Evolutionary conservation across 106 monocot species (phyloP).

Genomic region (Cymbidium sinense): DNA sequence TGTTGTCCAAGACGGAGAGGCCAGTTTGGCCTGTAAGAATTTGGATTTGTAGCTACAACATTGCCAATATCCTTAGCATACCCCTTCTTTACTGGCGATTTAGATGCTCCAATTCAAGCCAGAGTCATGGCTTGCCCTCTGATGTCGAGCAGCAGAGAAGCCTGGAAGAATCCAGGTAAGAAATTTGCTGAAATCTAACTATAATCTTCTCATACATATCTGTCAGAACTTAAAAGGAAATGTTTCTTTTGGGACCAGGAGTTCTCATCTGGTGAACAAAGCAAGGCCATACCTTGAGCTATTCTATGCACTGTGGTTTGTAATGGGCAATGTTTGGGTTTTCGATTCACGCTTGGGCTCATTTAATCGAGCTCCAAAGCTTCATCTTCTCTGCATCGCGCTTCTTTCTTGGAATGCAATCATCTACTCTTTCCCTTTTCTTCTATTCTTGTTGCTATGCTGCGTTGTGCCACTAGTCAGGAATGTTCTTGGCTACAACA

Average conservation of each 20-base stretch:
- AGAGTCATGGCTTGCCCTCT: neutral
- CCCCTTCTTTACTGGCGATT: slow-evolving; percentile 74
- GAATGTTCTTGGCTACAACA: slow-evolving; percentile 66
- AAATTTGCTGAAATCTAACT: neutral
- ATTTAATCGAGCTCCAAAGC: slow-evolving; percentile 39
- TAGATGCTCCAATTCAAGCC: slow-evolving; percentile 11
- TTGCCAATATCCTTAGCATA: slow-evolving; percentile 62
- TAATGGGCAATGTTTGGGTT: slow-evolving; percentile 93
- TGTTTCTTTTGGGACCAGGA: slow-evolving; percentile 12
- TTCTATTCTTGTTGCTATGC: slow-evolving; percentile 77
- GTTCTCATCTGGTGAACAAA: slow-evolving; percentile 55
- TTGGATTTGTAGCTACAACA: slow-evolving; percentile 65
- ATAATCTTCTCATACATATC: neutral
- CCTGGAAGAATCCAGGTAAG: slow-evolving; percentile 46
- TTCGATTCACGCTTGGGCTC: slow-evolving; percentile 52
- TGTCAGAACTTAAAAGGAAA: neutral
- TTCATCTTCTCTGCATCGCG: slow-evolving; percentile 54
- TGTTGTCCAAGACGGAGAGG: slow-evolving; percentile 33
- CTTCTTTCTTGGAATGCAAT: slow-evolving; percentile 77
- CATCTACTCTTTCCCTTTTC: slow-evolving; percentile 79
- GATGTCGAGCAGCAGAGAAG: slow-evolving; percentile 45
- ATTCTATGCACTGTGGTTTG: slow-evolving; percentile 86
- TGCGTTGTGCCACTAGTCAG: slow-evolving; percentile 64
- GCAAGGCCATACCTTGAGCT: slow-evolving; percentile 56
- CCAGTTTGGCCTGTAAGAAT: slow-evolving; percentile 69